These are phyloP conservation scores for Leucocoprinus sp. DNA, from an alignment of 768 basidiomycete genomes.

Conservation along the genomic window DNA sequence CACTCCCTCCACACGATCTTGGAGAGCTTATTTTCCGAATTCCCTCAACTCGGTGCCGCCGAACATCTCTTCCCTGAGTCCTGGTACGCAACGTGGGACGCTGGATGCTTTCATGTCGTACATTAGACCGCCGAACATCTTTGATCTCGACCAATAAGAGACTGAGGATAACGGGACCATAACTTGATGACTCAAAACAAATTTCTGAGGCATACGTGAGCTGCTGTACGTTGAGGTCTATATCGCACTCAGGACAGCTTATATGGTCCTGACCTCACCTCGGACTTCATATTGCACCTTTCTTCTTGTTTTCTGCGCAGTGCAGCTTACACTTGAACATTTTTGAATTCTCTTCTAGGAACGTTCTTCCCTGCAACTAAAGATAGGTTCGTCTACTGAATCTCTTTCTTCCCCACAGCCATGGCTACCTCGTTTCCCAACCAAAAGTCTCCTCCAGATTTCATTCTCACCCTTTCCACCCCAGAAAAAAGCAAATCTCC, in stretches of 20 bases:
- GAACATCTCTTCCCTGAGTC: too few relatives aligned
- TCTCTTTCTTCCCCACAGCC: background rate
- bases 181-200: background rate
- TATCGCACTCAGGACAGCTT: background rate
- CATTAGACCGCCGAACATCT: background rate
- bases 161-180: background rate
- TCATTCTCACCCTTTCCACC: background rate
- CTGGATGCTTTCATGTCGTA: background rate
- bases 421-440: background rate
- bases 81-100: conserved; percentile 7
- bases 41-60: background rate
- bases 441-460: too few relatives aligned
- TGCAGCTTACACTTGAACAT: background rate
- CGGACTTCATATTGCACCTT: background rate
- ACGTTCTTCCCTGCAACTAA: background rate
- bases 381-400: background rate
- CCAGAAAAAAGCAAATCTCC: background rate
- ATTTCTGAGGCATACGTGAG: too few relatives aligned
- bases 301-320: background rate
- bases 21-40: background rate
- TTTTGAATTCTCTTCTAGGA: background rate
- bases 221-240: background rate
- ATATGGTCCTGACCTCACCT: background rate
- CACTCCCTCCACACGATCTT: conserved; percentile 1
- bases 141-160: conserved; percentile 1